These are phyloP conservation scores for Metarhizium anisopliae DNA, from an alignment of 2,329 filamentous ascomycete genomes.

Conservation along the genomic window DNA sequence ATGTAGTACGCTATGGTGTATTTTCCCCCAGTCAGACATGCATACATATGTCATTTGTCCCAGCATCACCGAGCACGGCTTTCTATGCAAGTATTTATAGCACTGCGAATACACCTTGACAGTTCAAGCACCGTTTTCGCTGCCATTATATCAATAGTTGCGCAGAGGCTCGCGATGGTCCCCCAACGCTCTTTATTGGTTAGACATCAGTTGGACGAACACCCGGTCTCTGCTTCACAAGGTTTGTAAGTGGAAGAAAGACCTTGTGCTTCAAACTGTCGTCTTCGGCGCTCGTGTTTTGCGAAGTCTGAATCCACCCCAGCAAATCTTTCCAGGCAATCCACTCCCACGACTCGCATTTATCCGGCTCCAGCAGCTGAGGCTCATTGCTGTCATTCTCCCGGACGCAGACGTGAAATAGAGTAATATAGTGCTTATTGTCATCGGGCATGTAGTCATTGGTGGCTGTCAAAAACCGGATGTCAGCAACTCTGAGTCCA, in stretches of 20 bases:
- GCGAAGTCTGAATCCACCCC: not conserved
- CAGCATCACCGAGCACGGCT: no score
- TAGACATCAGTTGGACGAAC: not conserved
- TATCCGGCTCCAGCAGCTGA: not conserved
- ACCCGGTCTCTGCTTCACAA: not conserved
- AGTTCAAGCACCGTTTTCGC: no score
- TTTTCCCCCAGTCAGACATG: no score
- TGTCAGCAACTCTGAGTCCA: not conserved
- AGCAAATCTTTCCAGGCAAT: not conserved
- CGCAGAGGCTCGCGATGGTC: no score
- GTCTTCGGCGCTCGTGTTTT: not conserved
- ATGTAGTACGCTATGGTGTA: no score
- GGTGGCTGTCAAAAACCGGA: not conserved
- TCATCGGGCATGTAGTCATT: not conserved
- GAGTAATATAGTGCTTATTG: not conserved
- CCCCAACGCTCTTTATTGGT: not conserved
- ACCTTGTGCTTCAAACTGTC: not conserved
- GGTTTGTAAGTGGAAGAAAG: not conserved
- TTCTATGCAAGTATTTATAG: no score
- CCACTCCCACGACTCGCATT: not conserved
- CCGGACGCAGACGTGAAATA: not conserved
- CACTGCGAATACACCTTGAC: no score
- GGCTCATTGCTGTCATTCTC: not conserved
- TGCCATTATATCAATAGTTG: no score
- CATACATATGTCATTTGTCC: no score